Evolutionary conservation across 768 basidiomycete genomes (phyloP), one percentile per base, ranked within the genome.

Genomic region (Boletus sp.): DNA sequence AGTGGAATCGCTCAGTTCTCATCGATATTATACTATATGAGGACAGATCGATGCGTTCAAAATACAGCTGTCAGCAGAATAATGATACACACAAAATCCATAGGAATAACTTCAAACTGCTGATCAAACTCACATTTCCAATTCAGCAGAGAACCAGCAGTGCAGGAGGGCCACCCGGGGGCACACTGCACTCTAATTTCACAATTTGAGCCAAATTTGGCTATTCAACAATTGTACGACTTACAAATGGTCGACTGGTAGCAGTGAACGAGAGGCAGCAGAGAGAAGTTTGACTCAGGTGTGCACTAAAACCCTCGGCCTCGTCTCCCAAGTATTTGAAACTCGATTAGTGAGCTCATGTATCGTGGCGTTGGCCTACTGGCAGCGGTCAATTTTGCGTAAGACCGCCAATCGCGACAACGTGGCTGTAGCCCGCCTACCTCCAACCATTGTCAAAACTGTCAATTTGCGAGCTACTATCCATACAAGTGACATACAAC

Each of bases 121-220:
- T 42, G 65, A 68, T 70, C 63, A 33, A n/a, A 50, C 54, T 59
- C 47, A 36, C 61, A 60, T 63, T 70, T 63, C 56, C 58, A 63
- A 70, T 62, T 48, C 42, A 46, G 20, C 47, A 48, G 44, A 47
- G 46, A 52, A 50, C 58, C 58, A 29, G 50, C 58, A 29, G 50
- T 55, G 47, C 40, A 60, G 10, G 28, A 6, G n/a, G 2, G 20
- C 42, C 4, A 39, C 3, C 24, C 24, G 24, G 24, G 24, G 37
- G 5, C 44, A 24, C 36, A 41, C 54, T 56, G 59, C 44, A 54
- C 45, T 56, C 15, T 41, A 33, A 39, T 53, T 49, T 57, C 60
- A 62, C 57, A 15, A 41, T 59, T 32, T 40, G 30, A 47, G 15
- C 50, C 46, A 37, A 58, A 59, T 37, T 37, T 45, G 50, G 60